phyloP scores from a whole-genome alignment of 2,329 filamentous ascomycete genomes.

The Fusarium sp. region DNA sequence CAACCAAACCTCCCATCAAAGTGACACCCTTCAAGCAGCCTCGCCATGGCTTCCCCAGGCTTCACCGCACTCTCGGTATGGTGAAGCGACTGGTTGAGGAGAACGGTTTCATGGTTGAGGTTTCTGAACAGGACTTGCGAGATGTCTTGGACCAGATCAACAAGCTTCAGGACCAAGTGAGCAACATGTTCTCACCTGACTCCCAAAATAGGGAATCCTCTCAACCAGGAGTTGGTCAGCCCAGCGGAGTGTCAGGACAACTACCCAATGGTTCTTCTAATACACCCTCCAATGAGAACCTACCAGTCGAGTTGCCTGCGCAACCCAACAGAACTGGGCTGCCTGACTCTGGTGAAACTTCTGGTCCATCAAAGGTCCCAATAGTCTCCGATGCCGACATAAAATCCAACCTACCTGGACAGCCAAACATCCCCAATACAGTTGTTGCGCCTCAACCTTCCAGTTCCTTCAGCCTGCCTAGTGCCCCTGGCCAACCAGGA shows the following conservation, averaged over 20 bases:
- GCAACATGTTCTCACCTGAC: slow-evolving; percentile 39
- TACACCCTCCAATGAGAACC: slow-evolving; percentile 1
- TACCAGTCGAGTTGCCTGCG: slow-evolving; percentile 6
- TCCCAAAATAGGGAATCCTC: slow-evolving; percentile 16
- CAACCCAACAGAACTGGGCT: slow-evolving; percentile 1
- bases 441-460: background rate
- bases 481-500: slow-evolving; percentile 2
- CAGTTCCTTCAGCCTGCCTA: background rate
- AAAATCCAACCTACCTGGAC: background rate
- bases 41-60: slow-evolving; percentile 13
- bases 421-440: background rate
- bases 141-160: slow-evolving; percentile 47
- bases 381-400: slow-evolving; percentile 1
- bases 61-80: slow-evolving; percentile 30
- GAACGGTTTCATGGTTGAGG: slow-evolving; percentile 39
- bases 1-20: slow-evolving; percentile 8
- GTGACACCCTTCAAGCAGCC: slow-evolving; percentile 22
- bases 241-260: slow-evolving; percentile 25
- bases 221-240: slow-evolving; percentile 6
- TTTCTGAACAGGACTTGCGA: slow-evolving; percentile 40
- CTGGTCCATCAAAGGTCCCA: slow-evolving; percentile 1
- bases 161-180: slow-evolving; percentile 44
- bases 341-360: background rate
- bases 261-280: slow-evolving; percentile 11
- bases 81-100: slow-evolving; percentile 43